Evolutionary conservation across 495 filamentous ascomycete genomes (phyloP), one percentile per base, ranked within the genome.

Genomic region (Penicillium maclennaniae): DNA sequence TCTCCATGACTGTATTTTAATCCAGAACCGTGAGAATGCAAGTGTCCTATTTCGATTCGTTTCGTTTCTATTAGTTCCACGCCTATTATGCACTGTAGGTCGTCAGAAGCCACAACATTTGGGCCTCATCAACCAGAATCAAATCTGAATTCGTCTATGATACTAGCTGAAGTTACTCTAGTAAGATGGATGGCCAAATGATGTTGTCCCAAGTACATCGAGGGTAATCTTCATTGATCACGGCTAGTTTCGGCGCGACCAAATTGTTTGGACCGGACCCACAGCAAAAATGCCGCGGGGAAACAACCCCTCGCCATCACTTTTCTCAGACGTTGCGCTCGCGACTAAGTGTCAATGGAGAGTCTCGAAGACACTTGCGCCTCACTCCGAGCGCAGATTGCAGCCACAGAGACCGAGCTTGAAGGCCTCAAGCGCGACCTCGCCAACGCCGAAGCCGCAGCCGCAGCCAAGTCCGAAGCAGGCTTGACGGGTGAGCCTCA

Each of bases 321-420:
- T 3, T 34, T 19, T 21, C 26, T 6, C 9, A 10, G 14, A 3
- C 7, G n/a, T 14, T 14, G 9, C 21, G 15, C 21, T 17, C 27
- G 8, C 14, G 23, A 15, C 12, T n/a, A 14, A 14, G 17, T 14
- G 16, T 20, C 27, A 9, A 68, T 68, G 62, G 51, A 45, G 16
- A 44, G 42, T 10, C 45, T 69, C 4, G 69, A 75, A 28, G 40
- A 63, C 9, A 71, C 54, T 25, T 74, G 71, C 55, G 69, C 66
- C 17, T 69, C 73, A 7, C 51, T 77, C 46, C 72, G 67, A 51
- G 65, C 71, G 9, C 68, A 71, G 46, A 75, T 77, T 7, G 59
- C 61, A 12, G 71, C 66, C 15, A 70, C 72, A 3, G 73, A 75
- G 52, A 56, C 57, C 15, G 66, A 73, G 16, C 66, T 77, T 0